Evolutionary conservation across 345 rosid genomes (phyloP).

Genomic region (Passiflora organensis): DNA sequence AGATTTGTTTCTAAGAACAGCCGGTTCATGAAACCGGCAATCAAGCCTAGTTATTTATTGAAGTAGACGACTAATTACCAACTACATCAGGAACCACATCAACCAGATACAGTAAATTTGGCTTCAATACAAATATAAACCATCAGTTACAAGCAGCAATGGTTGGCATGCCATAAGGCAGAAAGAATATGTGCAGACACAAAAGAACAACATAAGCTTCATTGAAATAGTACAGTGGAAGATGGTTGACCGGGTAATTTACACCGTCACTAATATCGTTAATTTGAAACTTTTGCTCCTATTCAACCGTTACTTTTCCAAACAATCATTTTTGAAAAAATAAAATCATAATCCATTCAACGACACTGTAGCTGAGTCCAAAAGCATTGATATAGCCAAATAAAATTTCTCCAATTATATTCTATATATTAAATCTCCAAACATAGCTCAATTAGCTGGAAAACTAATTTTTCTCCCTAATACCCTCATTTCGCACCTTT

Average conservation of each 20-base stretch:
- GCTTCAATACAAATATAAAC: background rate
- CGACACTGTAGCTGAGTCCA: background rate
- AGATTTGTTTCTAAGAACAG: constrained; percentile 5
- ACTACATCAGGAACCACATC: background rate
- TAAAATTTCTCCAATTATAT: background rate
- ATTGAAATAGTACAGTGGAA: too few relatives aligned
- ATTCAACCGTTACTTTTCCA: too few relatives aligned
- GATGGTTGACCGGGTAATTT: too few relatives aligned
- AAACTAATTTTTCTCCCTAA: background rate
- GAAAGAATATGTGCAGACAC: too few relatives aligned
- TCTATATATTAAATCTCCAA: background rate
- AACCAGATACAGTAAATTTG: background rate
- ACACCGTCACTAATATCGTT: too few relatives aligned
- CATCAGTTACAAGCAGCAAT: too few relatives aligned
- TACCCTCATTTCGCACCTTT: background rate
- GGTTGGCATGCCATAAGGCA: too few relatives aligned
- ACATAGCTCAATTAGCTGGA: background rate
- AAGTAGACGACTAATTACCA: background rate
- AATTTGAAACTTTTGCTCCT: too few relatives aligned
- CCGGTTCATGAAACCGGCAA: background rate
- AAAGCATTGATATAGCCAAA: background rate
- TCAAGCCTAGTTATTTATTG: background rate
- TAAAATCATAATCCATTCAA: background rate
- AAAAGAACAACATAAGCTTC: too few relatives aligned
- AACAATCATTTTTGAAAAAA: too few relatives aligned